phyloP scores from a whole-genome alignment of 2,329 filamentous ascomycete genomes.

The Reticulascus tulasneorum region DNA sequence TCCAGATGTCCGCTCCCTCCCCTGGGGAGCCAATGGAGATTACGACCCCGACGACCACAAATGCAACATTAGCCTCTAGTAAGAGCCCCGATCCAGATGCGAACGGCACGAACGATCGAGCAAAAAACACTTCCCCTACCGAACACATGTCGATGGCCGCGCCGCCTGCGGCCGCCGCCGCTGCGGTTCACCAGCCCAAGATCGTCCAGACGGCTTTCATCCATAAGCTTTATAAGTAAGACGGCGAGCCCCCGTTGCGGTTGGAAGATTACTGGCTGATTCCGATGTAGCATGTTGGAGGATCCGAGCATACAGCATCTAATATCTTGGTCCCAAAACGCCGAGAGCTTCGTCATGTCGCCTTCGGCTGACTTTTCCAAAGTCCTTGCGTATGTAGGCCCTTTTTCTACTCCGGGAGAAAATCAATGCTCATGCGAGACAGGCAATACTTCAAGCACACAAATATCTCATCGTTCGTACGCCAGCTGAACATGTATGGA shows the following conservation, averaged over 20 bases:
- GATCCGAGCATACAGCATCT: conserved; percentile 89
- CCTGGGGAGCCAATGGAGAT: conserved; percentile 60
- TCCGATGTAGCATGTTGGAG: conserved; percentile 77
- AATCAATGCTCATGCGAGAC: conserved; percentile 4
- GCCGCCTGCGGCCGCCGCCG: conserved; percentile 54
- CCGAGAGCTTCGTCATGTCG: conserved; percentile 98
- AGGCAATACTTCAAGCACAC: conserved; percentile 99
- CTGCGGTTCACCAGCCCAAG: conserved; percentile 87
- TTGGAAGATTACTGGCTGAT: conserved; percentile 1
- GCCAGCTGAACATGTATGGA: conserved; percentile 98
- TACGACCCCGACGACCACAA: conserved; percentile 46
- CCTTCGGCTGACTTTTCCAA: conserved; percentile 97
- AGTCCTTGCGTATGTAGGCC: conserved; percentile 78
- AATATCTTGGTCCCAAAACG: conserved; percentile 91
- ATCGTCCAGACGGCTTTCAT: conserved; percentile 98
- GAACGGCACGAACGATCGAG: conserved; percentile 25
- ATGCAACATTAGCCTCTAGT: conserved; percentile 5
- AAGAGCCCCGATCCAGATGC: conserved; percentile 17
- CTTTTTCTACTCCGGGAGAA: background rate
- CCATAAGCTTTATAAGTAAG: conserved; percentile 97
- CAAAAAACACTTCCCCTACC: conserved; percentile 32
- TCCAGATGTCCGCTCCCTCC: conserved; percentile 56
- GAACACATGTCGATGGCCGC: conserved; percentile 48
- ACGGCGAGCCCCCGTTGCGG: background rate
- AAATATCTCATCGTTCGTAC: conserved; percentile 97